A percentile compares a stretch with the other conserved stretches of the same genome.
Evolutionary conservation across 140 eudicot species (phyloP).

Genomic region (Bidens hawaiensis): DNA sequence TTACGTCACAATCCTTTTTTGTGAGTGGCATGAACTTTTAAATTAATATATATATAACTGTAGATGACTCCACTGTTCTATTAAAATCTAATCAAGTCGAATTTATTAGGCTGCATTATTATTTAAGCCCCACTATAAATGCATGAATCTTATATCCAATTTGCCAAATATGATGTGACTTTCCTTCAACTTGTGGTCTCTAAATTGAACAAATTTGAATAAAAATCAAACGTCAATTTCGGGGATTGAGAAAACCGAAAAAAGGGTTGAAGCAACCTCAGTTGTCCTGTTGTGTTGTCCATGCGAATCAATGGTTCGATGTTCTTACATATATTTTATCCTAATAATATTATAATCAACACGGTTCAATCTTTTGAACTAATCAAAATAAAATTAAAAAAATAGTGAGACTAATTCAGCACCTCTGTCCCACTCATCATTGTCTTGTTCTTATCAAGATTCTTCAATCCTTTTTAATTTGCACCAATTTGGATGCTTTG

Average conservation of each 20-base stretch:
- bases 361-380: constrained; percentile 5
- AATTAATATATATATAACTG: too few species aligned
- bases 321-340: neutral
- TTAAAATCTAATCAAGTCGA: too few species aligned
- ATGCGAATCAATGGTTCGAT: neutral
- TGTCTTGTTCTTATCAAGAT: constrained; percentile 10
- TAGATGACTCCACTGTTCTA: too few species aligned
- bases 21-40: too few species aligned
- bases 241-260: neutral
- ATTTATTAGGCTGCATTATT: too few species aligned
- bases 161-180: neutral
- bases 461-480: neutral
- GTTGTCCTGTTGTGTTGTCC: constrained; percentile 1
- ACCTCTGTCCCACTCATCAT: constrained; percentile 3
- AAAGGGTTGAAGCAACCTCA: constrained; percentile 4
- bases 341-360: neutral
- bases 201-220: neutral
- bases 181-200: neutral
- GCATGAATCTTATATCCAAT: too few species aligned
- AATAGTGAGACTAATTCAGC: constrained; percentile 8
- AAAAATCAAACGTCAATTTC: constrained; percentile 4
- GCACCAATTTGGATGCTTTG: constrained; percentile 1
- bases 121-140: too few species aligned
- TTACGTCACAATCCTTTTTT: too few species aligned
- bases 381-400: constrained; percentile 1